Base-by-base conservation (phyloP, 2,329 filamentous ascomycete genomes). In the Paecilomyces dactylethromorphus region DNA sequence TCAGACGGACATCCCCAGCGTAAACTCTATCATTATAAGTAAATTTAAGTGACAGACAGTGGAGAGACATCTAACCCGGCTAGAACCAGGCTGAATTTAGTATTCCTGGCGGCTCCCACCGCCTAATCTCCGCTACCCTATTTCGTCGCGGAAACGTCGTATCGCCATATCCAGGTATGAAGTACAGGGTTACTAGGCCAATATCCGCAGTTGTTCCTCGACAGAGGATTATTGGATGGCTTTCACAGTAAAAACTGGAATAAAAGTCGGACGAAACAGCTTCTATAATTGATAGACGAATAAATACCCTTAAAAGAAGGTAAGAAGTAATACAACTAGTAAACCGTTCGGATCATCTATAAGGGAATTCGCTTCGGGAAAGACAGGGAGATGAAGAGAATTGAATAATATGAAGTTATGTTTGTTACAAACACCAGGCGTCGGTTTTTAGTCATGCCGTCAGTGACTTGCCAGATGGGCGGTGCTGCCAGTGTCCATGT, bases 401-500 rank as follows among this genome's bases (percentile, higher is more conserved):
- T 33, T 33, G 32, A 33, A 33, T 33, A 15, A 3, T 3, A 33
- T 33, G 39, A 18, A 45, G 21, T 18, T n/a, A 6, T 45, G 15
- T 45, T 18, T 29, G 4, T 29, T 2, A 29, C 24, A 29, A 29
- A 29, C 2, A 7, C 7, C 39, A 45, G 18, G 18, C 5, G n/a
- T 18, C 39, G 15, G 21, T 5, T 18, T 45, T 45, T 21, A 8
- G 10, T 45, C 8, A 7, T 45, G 3, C 15, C 39, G 10, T 45
- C 26, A 18, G 39, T 45, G 1, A n/a, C 39, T 53, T 13, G 5
- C 35, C 53, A 68, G 45, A 2, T 54, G 60, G 18, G 63, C 52
- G n/a, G 63, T 52, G 45, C 65, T 66, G 8, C 64, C 64, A 22
- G 58, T 59, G 5, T 63, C 63, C 53, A 66, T 55, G 32, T 69